Evolutionary conservation across 345 rosid species (phyloP).

Genomic region (Trapa incisa): DNA sequence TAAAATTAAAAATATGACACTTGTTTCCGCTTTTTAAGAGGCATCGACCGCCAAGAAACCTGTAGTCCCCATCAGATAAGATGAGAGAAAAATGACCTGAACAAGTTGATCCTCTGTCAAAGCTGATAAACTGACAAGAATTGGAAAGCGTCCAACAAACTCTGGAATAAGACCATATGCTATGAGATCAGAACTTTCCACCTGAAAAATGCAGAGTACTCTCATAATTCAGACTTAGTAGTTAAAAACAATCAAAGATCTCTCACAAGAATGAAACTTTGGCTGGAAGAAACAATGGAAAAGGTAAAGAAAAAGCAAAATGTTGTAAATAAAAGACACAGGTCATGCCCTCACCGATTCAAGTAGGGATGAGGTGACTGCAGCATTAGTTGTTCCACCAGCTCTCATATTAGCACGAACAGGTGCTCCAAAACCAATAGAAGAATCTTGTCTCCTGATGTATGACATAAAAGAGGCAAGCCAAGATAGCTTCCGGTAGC

Average conservation of each 20-base stretch:
- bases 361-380: slow-evolving; percentile 71
- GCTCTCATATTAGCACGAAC: slow-evolving; percentile 91
- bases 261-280: neutral
- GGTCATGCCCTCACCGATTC: slow-evolving; percentile 49
- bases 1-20: neutral
- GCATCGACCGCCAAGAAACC: neutral
- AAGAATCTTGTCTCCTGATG: slow-evolving; percentile 83
- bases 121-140: slow-evolving; percentile 83
- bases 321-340: neutral
- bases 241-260: neutral
- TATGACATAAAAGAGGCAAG: slow-evolving; percentile 7
- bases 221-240: slow-evolving; percentile 1
- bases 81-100: slow-evolving; percentile 26
- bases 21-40: neutral
- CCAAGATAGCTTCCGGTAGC: neutral
- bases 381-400: slow-evolving; percentile 52
- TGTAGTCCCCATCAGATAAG: neutral
- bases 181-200: slow-evolving; percentile 82
- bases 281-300: neutral
- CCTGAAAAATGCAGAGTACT: slow-evolving; percentile 31
- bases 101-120: slow-evolving; percentile 85
- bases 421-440: slow-evolving; percentile 98
- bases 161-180: slow-evolving; percentile 97
- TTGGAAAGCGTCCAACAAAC: slow-evolving; percentile 93
- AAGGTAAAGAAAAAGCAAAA: neutral